A percentile compares a stretch with the other conserved stretches of the same genome.
Conservation (phyloP, 495 filamentous ascomycete species). For the Chaetomium cochliodes region DNA sequence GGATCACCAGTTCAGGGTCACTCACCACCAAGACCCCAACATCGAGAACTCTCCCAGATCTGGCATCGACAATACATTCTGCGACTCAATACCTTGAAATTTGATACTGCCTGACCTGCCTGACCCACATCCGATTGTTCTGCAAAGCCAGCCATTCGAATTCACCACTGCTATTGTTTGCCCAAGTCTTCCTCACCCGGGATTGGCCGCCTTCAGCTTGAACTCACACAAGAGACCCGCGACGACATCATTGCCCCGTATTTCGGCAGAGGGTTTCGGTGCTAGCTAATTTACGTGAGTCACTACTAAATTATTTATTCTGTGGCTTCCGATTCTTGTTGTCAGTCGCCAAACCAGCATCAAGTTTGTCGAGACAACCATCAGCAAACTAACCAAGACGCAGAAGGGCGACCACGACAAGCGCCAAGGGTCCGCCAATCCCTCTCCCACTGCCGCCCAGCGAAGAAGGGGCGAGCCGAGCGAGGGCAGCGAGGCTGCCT, state of each 20-base stretch:
- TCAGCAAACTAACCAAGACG: conserved; percentile 13
- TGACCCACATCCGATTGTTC: not conserved
- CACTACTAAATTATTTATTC: not conserved
- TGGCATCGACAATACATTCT: not conserved
- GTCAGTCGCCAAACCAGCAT: not conserved
- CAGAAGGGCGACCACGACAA: not conserved
- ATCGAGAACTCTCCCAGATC: not conserved
- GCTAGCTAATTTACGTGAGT: not conserved
- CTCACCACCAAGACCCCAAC: conserved; percentile 10
- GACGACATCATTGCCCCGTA: conserved; percentile 9
- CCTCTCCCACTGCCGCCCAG: not conserved
- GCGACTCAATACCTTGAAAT: not conserved
- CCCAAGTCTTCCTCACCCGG: not conserved
- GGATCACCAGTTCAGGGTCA: not conserved
- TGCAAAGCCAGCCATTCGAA: not conserved
- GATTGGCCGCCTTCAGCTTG: conserved; percentile 16
- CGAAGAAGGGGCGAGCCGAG: not conserved
- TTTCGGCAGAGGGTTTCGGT: not conserved
- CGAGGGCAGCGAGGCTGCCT: not conserved
- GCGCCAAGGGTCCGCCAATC: not conserved
- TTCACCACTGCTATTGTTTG: not conserved
- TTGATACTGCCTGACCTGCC: not conserved
- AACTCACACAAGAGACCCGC: not conserved
- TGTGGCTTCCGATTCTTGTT: not conserved
- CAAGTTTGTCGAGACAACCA: not conserved